Conservation (phyloP, 1,139 yeast species). For the Williopsis jadinii region DNA sequence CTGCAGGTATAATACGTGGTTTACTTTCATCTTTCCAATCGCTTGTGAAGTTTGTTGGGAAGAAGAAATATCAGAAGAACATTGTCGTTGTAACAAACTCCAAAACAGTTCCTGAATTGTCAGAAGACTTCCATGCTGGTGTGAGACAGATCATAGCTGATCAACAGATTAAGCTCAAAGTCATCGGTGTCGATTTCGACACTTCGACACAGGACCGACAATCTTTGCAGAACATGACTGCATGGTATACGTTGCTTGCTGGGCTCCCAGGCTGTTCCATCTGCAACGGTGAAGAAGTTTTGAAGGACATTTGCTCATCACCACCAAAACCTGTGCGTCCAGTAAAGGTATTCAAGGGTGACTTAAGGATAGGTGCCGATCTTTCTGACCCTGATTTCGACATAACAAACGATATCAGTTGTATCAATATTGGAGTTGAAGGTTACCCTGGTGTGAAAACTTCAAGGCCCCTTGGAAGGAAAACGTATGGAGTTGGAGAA, state of each 20-base stretch:
- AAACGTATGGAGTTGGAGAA: slow-evolving; percentile 22
- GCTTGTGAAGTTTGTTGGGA: slow-evolving; percentile 14
- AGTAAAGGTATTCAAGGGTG: slow-evolving; percentile 29
- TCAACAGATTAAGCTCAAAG: slow-evolving; percentile 9
- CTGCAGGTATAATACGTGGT: slow-evolving; percentile 15
- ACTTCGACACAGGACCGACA: not conserved
- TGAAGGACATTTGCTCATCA: not conserved
- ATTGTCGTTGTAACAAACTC: slow-evolving; percentile 21
- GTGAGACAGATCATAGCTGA: slow-evolving; percentile 6
- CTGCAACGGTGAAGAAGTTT: slow-evolving; percentile 1
- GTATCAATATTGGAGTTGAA: slow-evolving; percentile 44
- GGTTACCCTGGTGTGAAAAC: slow-evolving; percentile 57
- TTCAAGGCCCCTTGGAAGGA: slow-evolving; percentile 34
- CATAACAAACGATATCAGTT: slow-evolving; percentile 20
- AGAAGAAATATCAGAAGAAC: slow-evolving; percentile 20
- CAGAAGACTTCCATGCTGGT: slow-evolving; percentile 5
- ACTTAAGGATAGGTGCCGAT: slow-evolving; percentile 34
- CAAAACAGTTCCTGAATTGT: slow-evolving; percentile 9
- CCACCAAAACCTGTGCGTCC: slow-evolving; percentile 27
- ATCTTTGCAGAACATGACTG: not conserved
- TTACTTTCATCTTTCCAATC: slow-evolving; percentile 14
- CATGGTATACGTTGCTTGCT: slow-evolving; percentile 11
- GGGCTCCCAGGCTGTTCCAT: slow-evolving; percentile 9
- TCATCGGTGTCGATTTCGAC: slow-evolving; percentile 21
- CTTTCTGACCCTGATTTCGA: slow-evolving; percentile 18